Base-by-base conservation (phyloP, 805 yeast genomes). In the Ogataea glucozyma region DNA sequence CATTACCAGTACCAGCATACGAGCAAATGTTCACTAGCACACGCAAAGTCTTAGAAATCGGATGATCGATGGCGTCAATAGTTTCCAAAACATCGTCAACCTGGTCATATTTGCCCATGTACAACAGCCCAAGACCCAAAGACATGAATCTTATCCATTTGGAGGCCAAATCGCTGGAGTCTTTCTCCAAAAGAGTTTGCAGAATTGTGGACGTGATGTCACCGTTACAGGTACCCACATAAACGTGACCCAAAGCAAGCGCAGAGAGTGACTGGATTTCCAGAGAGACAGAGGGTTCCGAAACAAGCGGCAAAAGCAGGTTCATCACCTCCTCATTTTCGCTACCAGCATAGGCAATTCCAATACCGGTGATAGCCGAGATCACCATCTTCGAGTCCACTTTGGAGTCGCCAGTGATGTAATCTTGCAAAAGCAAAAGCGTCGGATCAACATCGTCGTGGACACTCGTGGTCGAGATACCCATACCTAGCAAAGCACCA, bases 1-100 rank as follows among this genome's bases (percentile, higher is more conserved):
- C 99, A 62, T 93, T 93, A 54, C 99, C 99, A 29, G 98, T 88
- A 49, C 98, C 99, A 9, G 97, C 95, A 69, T 85, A 90, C 4
- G 98, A 95, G 70, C 97, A 87, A 40, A 90, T 85, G 49, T 85
- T 88, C 24, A 95, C 89, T 58, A 93, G 73, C 12, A 89, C 93
- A 65, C 88, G 93, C 60, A 90, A 79, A 34, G 95, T 85, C 54
- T 86, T 83, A 20, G 93, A 82, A 59, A 93, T 83, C 30, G 97
- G 97, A 61, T 91, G 97, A 53, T 89, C 97, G 58, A 93, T 85
- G 12, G 98, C 98, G 62, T 84, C 86, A 49, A 93, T 82, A 0
- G 97, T 88, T 62, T 91, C 98, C 49, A 91, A 70, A 16, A 89
- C 96, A 66, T 91, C 98, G 53, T 89, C 96, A 37, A 84, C 90